Base-by-base conservation (phyloP, 2,329 filamentous ascomycete genomes). In the Blastomyces percursus region DNA sequence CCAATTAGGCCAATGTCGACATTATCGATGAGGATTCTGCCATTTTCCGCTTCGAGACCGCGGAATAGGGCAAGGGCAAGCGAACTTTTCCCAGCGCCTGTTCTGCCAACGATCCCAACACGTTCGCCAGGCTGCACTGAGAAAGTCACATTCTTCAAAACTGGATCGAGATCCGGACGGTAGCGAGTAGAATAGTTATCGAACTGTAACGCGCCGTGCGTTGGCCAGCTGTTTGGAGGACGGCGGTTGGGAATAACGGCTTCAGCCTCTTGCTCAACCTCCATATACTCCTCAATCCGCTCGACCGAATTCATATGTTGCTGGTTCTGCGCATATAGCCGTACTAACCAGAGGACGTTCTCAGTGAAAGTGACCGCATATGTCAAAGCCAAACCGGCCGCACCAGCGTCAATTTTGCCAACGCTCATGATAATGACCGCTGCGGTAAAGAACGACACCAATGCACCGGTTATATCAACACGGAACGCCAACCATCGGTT, bases 291-390 rank as follows among this genome's bases (percentile, higher is more conserved):
- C 78, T 96, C 95, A 72, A 99, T 88, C 71, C 94, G 90, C 77
- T 99, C 94, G 58, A 97, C 92, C 2, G 93, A 93, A 77, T 99
- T 99, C 94, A 99, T 97, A 77, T 96, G 97, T 76, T 99, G 94
- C 77, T 99, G 94, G 71, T 97, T 96, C 72, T 90, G 86, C 0
- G 92, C 88, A 74, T 99, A 99, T 16, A 96, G 82, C 56, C 94
- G 87, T 38, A 99, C 92, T 62, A 97, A 86, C 94, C 94, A 99
- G 21, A 99, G 79, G 7, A 99, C 89, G 67, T 96, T 97, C 74
- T 99, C 94, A 0, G 92, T 96, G 71, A 99, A 99, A 1, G 90
- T 93, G 68, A 99, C 90, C 19, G 94, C 94, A 71, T 99, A 99
- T 59, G 91, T 96, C 70, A 99, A 80, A 5, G 94, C 96, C 65